These are phyloP conservation scores for Phytopythium aichiense DNA, from an alignment of 352 stramenopile genomes.

Conservation along the genomic window DNA sequence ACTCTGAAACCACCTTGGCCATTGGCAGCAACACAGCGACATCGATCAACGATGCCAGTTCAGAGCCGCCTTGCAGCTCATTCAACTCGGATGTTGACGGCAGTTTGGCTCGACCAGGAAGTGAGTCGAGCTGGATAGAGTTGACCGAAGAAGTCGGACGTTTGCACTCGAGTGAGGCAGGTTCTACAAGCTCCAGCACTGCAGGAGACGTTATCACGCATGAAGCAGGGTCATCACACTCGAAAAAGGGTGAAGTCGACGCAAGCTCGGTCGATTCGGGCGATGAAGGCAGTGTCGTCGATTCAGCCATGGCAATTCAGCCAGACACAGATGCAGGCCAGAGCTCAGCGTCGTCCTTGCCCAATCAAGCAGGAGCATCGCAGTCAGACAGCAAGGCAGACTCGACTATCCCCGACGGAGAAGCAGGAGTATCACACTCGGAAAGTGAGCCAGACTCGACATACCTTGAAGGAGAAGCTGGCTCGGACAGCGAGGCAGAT, in stretches of 20 bases:
- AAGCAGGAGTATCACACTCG: background rate
- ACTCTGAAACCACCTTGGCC: background rate
- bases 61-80: background rate
- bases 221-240: background rate
- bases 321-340: no score
- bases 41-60: background rate
- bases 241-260: background rate
- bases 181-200: background rate
- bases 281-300: no score
- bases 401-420: background rate
- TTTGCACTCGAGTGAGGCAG: background rate
- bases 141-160: background rate
- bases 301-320: no score
- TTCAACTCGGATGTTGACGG: background rate
- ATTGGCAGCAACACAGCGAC: background rate
- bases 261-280: background rate
- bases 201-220: no score
- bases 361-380: background rate
- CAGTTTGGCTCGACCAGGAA: background rate
- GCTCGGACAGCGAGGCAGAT: background rate
- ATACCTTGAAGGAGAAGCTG: background rate
- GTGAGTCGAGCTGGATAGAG: background rate
- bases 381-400: background rate
- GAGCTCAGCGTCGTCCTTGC: no score
- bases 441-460: background rate